phyloP scores from a whole-genome alignment of 768 basidiomycete species.

The Lactarius sanguifluus region DNA sequence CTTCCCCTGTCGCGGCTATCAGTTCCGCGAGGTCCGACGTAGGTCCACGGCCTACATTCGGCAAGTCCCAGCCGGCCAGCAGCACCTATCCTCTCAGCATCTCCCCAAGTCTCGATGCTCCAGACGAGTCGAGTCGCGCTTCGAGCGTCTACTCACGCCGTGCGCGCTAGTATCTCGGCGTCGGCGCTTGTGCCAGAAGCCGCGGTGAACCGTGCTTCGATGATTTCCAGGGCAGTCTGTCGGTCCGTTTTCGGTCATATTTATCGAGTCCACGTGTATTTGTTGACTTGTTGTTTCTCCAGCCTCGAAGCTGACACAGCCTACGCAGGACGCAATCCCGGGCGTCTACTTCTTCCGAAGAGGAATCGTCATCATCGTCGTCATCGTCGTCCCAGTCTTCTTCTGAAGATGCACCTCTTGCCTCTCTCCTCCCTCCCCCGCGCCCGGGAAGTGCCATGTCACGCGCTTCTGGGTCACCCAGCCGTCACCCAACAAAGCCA shows the following conservation, averaged over 20 bases:
- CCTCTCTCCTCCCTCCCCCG: slow-evolving; percentile 56
- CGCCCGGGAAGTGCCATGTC: slow-evolving; percentile 62
- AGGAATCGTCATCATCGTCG: slow-evolving; percentile 26
- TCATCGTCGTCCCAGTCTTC: slow-evolving; percentile 42
- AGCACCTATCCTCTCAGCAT: not conserved
- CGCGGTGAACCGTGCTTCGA: slow-evolving; percentile 52
- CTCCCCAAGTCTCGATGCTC: slow-evolving; percentile 4
- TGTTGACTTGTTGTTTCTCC: not conserved
- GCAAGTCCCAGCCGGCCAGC: not conserved
- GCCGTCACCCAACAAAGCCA: slow-evolving; percentile 43
- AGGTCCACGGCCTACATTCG: slow-evolving; percentile 21
- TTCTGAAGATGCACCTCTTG: slow-evolving; percentile 63
- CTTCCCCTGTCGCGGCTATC: slow-evolving; percentile 10
- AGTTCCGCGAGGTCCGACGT: slow-evolving; percentile 17
- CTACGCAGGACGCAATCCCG: slow-evolving; percentile 30
- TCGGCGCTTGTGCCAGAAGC: slow-evolving; percentile 55
- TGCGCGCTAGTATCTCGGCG: slow-evolving; percentile 57
- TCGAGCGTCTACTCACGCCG: slow-evolving; percentile 35
- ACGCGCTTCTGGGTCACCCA: slow-evolving; percentile 30
- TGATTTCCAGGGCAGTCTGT: slow-evolving; percentile 27
- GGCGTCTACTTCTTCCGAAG: slow-evolving; percentile 31
- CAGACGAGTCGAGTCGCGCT: slow-evolving; percentile 12
- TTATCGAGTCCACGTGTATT: not conserved
- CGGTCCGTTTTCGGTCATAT: slow-evolving; percentile 9
- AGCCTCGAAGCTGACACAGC: slow-evolving; percentile 1